These are phyloP conservation scores for Ilyonectria destructans DNA, from an alignment of 2,329 filamentous ascomycete species.

Conservation along the genomic window DNA sequence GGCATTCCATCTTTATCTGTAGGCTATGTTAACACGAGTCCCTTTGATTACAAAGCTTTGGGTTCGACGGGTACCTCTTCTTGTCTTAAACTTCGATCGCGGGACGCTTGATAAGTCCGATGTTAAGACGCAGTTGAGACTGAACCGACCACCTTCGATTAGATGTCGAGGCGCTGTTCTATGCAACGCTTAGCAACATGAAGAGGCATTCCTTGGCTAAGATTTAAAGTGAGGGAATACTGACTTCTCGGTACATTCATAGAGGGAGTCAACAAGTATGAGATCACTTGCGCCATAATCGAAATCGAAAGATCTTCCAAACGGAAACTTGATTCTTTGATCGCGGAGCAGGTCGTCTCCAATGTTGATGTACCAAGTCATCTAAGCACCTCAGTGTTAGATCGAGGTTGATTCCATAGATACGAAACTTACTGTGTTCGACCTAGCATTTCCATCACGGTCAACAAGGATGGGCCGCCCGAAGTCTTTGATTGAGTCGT, in stretches of 20 bases:
- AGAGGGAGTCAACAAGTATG: not conserved
- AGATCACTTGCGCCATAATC: too few relatives aligned
- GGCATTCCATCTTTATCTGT: not conserved
- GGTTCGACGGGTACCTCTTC: slow-evolving; percentile 1
- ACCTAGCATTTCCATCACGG: not conserved
- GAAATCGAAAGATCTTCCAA: not conserved
- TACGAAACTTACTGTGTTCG: not conserved
- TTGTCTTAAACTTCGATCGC: not conserved
- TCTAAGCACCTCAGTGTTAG: slow-evolving; percentile 19
- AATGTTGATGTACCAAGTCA: slow-evolving; percentile 37
- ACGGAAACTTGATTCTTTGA: slow-evolving; percentile 30
- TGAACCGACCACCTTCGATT: not conserved
- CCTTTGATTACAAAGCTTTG: too few relatives aligned
- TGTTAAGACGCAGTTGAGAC: not conserved
- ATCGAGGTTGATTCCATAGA: not conserved
- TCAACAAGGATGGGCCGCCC: not conserved
- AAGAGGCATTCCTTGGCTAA: not conserved
- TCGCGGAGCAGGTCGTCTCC: slow-evolving; percentile 37
- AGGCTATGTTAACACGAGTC: not conserved
- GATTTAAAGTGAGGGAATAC: not conserved
- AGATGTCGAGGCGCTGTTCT: slow-evolving; percentile 14
- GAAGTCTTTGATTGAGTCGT: slow-evolving; percentile 17
- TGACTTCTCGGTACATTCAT: slow-evolving; percentile 6
- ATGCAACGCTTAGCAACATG: not conserved
- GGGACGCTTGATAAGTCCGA: not conserved